Evolutionary conservation across 495 filamentous ascomycete genomes (phyloP), one percentile per base, ranked within the genome.

Genomic region (Penicillium desertorum): DNA sequence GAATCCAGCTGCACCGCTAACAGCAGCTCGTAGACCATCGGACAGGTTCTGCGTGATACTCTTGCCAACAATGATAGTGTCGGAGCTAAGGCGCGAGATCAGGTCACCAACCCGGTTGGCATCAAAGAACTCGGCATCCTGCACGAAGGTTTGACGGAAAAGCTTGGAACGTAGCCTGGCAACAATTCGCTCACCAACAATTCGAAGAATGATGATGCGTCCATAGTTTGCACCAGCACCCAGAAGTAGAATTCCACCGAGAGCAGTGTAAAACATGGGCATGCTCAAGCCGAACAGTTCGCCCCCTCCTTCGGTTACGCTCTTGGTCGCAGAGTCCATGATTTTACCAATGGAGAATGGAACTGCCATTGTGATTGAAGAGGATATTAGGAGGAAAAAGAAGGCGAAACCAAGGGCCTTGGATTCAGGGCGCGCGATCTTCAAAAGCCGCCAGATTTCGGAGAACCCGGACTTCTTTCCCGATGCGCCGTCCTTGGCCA

Each of bases 41-140:
- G 92, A 96, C 43, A 98, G 76, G 67, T 98, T 98, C 62, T 98
- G 94, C 10, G 95, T 98, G 63, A 98, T 95, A 71, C 90, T 95
- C 76, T 98, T 98, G 61, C 92, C 94, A 32, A 98, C 93, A 61
- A 98, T 92, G 61, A 98, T 88, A 1, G 94, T 97, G 68, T 98
- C 94, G 9, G 92, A 96, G 63, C 92, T 90, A 20, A 98, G 85
- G 14, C 94, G 85, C 46, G 93, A 97, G 63, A 98, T 96, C 62
- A 98, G 75, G 68, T 98, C 94, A 61, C 94, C 94, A 37, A 96
- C 91, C 19, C 95, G 82, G 74, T 98, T 98, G 37, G 94, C 94
- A 68, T 98, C 94, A 69, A 98, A 98, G 78, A 98, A 98, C 67
- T 98, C 94, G 56, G 95, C 95, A 71, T 98, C 91, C 66, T 98